A percentile compares a stretch with the other conserved stretches of the same genome.
Evolutionary conservation across 2,329 filamentous ascomycete species (phyloP).

Genomic region (Byssoonygena ceratinophila): DNA sequence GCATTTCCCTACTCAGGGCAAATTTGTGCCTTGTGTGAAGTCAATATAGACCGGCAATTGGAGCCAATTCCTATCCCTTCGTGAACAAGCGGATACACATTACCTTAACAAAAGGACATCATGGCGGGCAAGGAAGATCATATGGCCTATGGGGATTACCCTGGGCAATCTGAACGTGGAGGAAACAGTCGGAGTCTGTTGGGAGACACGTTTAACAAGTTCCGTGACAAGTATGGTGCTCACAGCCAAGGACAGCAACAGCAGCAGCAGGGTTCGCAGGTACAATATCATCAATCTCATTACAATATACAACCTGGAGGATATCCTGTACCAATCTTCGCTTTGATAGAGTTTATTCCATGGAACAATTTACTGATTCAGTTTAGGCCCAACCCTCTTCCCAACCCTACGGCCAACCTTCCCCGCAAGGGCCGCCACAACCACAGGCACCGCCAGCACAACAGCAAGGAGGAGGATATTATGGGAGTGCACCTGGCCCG

Average conservation of each 20-base stretch:
- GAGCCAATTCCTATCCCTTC: too few species aligned
- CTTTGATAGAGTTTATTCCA: not conserved
- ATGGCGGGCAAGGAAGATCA: conserved; percentile 41
- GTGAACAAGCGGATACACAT: too few species aligned
- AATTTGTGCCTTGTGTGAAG: too few species aligned
- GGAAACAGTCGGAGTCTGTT: conserved; percentile 43
- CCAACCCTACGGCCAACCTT: conserved; percentile 15
- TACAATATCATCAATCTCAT: conserved; percentile 18
- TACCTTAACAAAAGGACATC: not conserved
- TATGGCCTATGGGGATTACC: conserved; percentile 46
- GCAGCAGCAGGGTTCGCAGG: conserved; percentile 11
- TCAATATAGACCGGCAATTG: too few species aligned
- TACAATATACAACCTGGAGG: conserved; percentile 15
- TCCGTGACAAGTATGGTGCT: conserved; percentile 31
- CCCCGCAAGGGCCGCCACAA: conserved; percentile 4
- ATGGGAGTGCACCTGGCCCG: conserved; percentile 20
- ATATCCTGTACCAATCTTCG: conserved; percentile 4
- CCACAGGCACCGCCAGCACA: conserved; percentile 15
- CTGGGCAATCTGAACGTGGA: conserved; percentile 25
- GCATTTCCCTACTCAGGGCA: too few species aligned
- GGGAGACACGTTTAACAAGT: conserved; percentile 43
- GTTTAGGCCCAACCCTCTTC: conserved; percentile 14
- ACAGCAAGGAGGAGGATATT: conserved; percentile 6
- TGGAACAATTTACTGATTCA: conserved; percentile 3
- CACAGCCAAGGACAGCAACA: conserved; percentile 6